These are phyloP conservation scores for Aureobasidium sp. DNA, from an alignment of 2,329 filamentous ascomycete genomes.

Conservation along the genomic window DNA sequence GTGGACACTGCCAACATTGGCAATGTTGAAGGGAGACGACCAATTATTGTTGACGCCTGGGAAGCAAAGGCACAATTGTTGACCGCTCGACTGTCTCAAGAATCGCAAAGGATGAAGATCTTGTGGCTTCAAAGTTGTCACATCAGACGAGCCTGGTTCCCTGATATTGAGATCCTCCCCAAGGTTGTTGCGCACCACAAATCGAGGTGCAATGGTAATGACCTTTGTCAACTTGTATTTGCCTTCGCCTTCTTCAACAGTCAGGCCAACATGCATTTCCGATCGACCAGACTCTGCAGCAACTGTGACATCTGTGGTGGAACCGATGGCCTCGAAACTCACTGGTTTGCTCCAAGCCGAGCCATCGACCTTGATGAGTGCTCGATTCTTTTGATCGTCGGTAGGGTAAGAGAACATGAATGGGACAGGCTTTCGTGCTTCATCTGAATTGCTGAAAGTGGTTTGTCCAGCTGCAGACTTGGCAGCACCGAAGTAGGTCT, in stretches of 20 bases:
- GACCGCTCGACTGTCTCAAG: slow-evolving; percentile 70
- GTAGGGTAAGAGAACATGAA: slow-evolving; percentile 94
- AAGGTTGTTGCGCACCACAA: slow-evolving; percentile 88
- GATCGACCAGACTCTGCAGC: slow-evolving; percentile 61
- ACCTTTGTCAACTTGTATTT: slow-evolving; percentile 98
- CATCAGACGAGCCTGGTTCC: slow-evolving; percentile 83
- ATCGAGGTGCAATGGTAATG: slow-evolving; percentile 84
- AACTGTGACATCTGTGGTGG: slow-evolving; percentile 78
- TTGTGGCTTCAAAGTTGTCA: slow-evolving; percentile 68
- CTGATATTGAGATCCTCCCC: slow-evolving; percentile 81
- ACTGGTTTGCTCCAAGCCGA: slow-evolving; percentile 96
- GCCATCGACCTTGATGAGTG: slow-evolving; percentile 76
- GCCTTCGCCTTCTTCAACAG: slow-evolving; percentile 80
- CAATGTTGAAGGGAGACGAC: slow-evolving; percentile 97
- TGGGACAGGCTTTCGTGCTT: slow-evolving; percentile 67
- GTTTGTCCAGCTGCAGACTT: slow-evolving; percentile 77
- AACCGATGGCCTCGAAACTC: slow-evolving; percentile 95
- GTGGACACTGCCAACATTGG: slow-evolving; percentile 84
- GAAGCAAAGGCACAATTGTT: slow-evolving; percentile 88
- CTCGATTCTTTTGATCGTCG: slow-evolving; percentile 86
- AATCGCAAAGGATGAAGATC: slow-evolving; percentile 82
- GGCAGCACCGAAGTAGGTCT: slow-evolving; percentile 77
- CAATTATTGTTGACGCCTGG: slow-evolving; percentile 93
- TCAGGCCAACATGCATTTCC: slow-evolving; percentile 87
- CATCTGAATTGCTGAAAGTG: slow-evolving; percentile 47